These are phyloP conservation scores for Senna tora DNA, from an alignment of 306 rosid species.

Conservation along the genomic window DNA sequence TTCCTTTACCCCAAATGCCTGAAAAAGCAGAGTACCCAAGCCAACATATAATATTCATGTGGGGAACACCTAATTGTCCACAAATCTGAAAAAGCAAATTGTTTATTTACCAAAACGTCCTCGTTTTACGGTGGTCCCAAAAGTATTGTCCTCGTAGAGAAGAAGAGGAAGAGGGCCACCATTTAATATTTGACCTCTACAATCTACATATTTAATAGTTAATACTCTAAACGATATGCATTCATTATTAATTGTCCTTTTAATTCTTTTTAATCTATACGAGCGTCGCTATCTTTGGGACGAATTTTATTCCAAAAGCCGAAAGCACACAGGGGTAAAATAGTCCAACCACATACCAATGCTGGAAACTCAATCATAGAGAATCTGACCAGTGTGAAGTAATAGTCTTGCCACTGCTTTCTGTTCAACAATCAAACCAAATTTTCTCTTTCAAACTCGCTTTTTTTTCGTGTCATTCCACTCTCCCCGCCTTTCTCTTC, in stretches of 20 bases:
- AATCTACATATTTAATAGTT: too few relatives aligned
- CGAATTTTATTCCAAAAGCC: background rate
- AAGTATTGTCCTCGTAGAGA: background rate
- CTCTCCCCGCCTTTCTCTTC: background rate
- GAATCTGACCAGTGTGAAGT: slow-evolving; percentile 33
- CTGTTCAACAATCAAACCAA: background rate
- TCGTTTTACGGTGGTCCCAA: background rate
- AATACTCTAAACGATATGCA: too few relatives aligned
- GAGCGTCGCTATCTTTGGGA: background rate
- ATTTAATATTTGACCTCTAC: too few relatives aligned
- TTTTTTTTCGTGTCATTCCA: background rate
- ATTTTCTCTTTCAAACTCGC: slow-evolving; percentile 11
- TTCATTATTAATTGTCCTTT: too few relatives aligned
- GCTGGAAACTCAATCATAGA: slow-evolving; percentile 34
- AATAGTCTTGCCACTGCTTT: slow-evolving; percentile 25
- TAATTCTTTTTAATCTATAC: background rate
- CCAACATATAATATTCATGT: background rate
- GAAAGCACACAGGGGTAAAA: background rate
- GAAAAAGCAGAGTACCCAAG: background rate
- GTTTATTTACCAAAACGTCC: slow-evolving; percentile 39
- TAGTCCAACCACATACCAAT: background rate
- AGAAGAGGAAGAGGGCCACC: too few relatives aligned
- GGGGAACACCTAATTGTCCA: background rate
- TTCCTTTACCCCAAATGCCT: slow-evolving; percentile 25
- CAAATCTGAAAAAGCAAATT: slow-evolving; percentile 36